phyloP scores from a whole-genome alignment of 2,329 filamentous ascomycete species.

The Leptosphaerulina australis region DNA sequence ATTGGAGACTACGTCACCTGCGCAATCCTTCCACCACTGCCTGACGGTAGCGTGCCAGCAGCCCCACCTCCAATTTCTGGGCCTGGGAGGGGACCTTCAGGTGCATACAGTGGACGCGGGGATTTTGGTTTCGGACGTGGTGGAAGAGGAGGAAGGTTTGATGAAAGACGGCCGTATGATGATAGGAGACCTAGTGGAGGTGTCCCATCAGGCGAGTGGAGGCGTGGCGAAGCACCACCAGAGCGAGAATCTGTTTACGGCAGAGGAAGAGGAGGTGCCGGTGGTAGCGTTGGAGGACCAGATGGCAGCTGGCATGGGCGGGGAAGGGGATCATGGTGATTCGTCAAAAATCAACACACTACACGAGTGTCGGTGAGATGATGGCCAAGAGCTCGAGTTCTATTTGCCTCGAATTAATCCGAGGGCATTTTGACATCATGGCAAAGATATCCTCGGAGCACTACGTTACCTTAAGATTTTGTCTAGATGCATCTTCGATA shows the following conservation, averaged over 20 bases:
- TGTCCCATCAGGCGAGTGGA: slow-evolving; percentile 67
- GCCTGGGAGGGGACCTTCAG: slow-evolving; percentile 36
- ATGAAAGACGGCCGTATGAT: slow-evolving; percentile 30
- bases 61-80: slow-evolving; percentile 55
- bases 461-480: background rate
- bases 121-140: slow-evolving; percentile 47
- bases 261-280: slow-evolving; percentile 44
- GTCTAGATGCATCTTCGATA: background rate
- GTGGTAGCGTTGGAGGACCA: slow-evolving; percentile 35
- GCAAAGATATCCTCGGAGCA: background rate
- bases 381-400: background rate
- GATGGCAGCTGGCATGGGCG: slow-evolving; percentile 41
- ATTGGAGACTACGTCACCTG: slow-evolving; percentile 89
- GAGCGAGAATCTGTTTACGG: slow-evolving; percentile 49
- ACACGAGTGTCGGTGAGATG: background rate
- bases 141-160: slow-evolving; percentile 44
- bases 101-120: slow-evolving; percentile 41
- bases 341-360: background rate
- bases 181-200: slow-evolving; percentile 51
- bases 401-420: background rate
- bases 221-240: slow-evolving; percentile 67
- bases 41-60: slow-evolving; percentile 75
- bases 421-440: background rate
- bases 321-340: slow-evolving; percentile 43
- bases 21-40: slow-evolving; percentile 75